These are phyloP conservation scores for Pleochaeta shiraiana DNA, from an alignment of 2,329 filamentous ascomycete genomes.

Conservation along the genomic window DNA sequence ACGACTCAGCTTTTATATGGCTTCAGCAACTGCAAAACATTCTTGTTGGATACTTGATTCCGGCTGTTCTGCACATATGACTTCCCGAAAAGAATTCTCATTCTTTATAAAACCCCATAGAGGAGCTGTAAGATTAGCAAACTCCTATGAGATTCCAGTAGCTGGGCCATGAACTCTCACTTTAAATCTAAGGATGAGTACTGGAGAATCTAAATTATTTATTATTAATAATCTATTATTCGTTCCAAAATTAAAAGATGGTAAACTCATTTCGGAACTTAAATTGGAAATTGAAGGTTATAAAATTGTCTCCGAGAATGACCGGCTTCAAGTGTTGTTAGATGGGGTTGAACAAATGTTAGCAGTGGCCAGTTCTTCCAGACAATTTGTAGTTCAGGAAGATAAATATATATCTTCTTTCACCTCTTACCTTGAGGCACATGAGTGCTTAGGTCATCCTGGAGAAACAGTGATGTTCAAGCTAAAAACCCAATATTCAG, in stretches of 20 bases:
- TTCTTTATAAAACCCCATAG: not conserved
- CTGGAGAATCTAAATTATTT: not conserved
- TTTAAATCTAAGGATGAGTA: not conserved
- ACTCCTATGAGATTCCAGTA: not conserved
- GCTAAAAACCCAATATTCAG: not conserved
- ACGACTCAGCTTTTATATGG: no score
- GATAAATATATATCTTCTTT: not conserved
- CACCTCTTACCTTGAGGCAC: not conserved
- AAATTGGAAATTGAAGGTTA: not conserved
- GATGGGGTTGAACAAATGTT: not conserved
- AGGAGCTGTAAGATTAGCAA: not conserved
- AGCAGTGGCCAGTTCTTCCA: not conserved
- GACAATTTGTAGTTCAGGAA: not conserved
- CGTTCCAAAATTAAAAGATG: not conserved
- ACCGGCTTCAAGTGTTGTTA: not conserved
- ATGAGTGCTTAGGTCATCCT: not conserved
- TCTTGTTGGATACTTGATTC: constrained; percentile 2
- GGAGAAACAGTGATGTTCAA: not conserved
- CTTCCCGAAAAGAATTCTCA: not conserved
- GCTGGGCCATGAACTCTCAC: not conserved
- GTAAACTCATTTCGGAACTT: not conserved
- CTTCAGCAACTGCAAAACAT: no score
- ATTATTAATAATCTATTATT: not conserved
- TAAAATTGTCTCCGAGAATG: not conserved
- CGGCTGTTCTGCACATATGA: not conserved